Percentiles rank a stretch among this genome's conserved stretches.
Evolutionary conservation across 2,329 filamentous ascomycete species (phyloP).

Genomic region (Neurospora sp.): DNA sequence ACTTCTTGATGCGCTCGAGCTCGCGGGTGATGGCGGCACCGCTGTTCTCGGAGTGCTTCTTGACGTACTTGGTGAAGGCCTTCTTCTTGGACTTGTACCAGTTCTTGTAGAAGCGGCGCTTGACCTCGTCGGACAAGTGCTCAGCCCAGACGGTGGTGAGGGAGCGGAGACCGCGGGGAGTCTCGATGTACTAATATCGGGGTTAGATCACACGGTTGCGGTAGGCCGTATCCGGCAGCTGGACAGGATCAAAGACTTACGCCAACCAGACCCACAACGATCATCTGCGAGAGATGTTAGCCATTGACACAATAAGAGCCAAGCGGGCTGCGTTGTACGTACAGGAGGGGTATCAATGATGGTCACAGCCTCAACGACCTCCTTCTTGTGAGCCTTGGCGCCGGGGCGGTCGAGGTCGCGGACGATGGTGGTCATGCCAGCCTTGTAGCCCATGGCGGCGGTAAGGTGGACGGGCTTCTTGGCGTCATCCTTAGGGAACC

Average conservation of each 20-base stretch:
- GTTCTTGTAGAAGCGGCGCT: slow-evolving; percentile 99
- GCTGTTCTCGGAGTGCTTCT: slow-evolving; percentile 95
- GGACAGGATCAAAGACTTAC: slow-evolving; percentile 20
- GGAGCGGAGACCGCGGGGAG: slow-evolving; percentile 96
- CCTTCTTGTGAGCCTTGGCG: slow-evolving; percentile 99
- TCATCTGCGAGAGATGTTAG: slow-evolving; percentile 76
- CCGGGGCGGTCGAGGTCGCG: slow-evolving; percentile 98
- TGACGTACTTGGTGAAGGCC: slow-evolving; percentile 99
- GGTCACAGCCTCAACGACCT: slow-evolving; percentile 81
- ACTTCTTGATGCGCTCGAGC: slow-evolving; percentile 99
- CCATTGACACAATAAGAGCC: slow-evolving; percentile 57
- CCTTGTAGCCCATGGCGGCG: slow-evolving; percentile 98
- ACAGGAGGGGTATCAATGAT: slow-evolving; percentile 93
- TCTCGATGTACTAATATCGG: slow-evolving; percentile 73
- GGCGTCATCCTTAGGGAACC: slow-evolving; percentile 99
- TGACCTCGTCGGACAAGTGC: slow-evolving; percentile 96
- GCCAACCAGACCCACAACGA: slow-evolving; percentile 98
- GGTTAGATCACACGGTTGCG: slow-evolving; percentile 9
- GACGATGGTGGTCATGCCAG: slow-evolving; percentile 99
- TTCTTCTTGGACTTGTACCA: slow-evolving; percentile 99
- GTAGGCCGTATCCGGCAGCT: slow-evolving; percentile 8
- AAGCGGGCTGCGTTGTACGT: slow-evolving; percentile 77
- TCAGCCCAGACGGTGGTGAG: slow-evolving; percentile 99
- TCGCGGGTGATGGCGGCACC: slow-evolving; percentile 89
- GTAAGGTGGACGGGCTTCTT: slow-evolving; percentile 99